Conservation (phyloP, 306 rosid species). For the Rosa chinensis region DNA sequence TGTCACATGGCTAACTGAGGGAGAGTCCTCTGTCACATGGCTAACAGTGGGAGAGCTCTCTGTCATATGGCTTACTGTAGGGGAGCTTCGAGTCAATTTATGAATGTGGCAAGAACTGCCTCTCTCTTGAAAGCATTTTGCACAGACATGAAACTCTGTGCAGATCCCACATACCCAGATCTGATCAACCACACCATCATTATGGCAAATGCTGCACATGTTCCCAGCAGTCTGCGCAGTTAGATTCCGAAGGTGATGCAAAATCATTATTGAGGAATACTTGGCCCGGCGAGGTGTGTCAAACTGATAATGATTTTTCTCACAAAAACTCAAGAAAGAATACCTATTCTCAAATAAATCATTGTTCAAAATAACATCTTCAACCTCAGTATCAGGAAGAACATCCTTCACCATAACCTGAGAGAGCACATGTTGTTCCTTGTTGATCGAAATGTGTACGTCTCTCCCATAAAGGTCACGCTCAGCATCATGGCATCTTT, state of each 20-base stretch:
- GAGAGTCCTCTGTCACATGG: background rate
- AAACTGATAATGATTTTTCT: constrained; percentile 47
- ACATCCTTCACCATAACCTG: constrained; percentile 41
- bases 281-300: constrained; percentile 65
- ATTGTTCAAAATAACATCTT: constrained; percentile 41
- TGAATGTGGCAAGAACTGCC: constrained; percentile 44
- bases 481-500: constrained; percentile 35
- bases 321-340: constrained; percentile 49
- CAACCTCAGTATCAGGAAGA: constrained; percentile 42
- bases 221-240: constrained; percentile 8
- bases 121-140: constrained; percentile 40
- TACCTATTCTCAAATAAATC: constrained; percentile 39
- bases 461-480: constrained; percentile 12
- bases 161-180: constrained; percentile 50
- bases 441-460: constrained; percentile 38
- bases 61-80: background rate
- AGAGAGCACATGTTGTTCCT: constrained; percentile 42
- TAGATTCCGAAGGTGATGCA: constrained; percentile 38
- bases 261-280: constrained; percentile 63
- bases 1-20: background rate
- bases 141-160: constrained; percentile 38
- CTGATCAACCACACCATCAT: constrained; percentile 17
- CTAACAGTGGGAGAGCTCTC: constrained; percentile 10
- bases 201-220: constrained; percentile 43
- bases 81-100: constrained; percentile 32